These are phyloP conservation scores for Fusarium goolgardi DNA, from an alignment of 2,329 filamentous ascomycete genomes.

Conservation along the genomic window DNA sequence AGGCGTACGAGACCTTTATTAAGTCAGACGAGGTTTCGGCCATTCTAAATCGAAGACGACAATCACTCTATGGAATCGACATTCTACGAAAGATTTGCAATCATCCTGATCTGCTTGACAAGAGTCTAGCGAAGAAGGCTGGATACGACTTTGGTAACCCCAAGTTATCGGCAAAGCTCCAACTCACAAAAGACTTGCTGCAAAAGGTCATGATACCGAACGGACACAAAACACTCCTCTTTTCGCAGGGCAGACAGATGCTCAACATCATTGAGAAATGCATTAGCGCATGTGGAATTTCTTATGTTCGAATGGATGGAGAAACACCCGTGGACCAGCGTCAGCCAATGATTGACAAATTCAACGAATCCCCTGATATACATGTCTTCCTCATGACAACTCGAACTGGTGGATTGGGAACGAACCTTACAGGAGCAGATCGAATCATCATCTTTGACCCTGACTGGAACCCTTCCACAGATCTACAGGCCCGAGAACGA, in stretches of 20 bases:
- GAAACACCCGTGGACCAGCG: constrained; percentile 87
- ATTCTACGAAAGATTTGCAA: constrained; percentile 97
- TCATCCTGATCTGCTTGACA: constrained; percentile 88
- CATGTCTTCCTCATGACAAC: constrained; percentile 95
- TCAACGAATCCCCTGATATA: constrained; percentile 83
- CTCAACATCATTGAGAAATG: constrained; percentile 92
- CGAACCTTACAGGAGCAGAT: constrained; percentile 94
- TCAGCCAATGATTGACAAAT: constrained; percentile 91
- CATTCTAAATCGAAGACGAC: constrained; percentile 78
- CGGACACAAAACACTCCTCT: constrained; percentile 92
- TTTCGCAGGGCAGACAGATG: constrained; percentile 95
- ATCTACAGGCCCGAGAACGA: constrained; percentile 92
- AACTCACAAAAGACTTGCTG: constrained; percentile 88
- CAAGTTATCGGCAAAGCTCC: constrained; percentile 92
- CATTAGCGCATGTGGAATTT: constrained; percentile 75
- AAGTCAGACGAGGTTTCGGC: constrained; percentile 85
- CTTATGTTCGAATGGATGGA: constrained; percentile 92
- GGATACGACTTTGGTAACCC: constrained; percentile 82
- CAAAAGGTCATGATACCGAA: constrained; percentile 85
- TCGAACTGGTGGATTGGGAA: constrained; percentile 91
- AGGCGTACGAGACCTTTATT: constrained; percentile 84
- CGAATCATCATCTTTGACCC: constrained; percentile 98
- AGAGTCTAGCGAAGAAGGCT: constrained; percentile 62
- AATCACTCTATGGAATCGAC: constrained; percentile 90
- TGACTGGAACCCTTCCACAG: constrained; percentile 98